A percentile compares a stretch with the other conserved stretches of the same genome.
These are phyloP conservation scores for Amanita muscaria DNA, from an alignment of 768 basidiomycete species.

Conservation along the genomic window DNA sequence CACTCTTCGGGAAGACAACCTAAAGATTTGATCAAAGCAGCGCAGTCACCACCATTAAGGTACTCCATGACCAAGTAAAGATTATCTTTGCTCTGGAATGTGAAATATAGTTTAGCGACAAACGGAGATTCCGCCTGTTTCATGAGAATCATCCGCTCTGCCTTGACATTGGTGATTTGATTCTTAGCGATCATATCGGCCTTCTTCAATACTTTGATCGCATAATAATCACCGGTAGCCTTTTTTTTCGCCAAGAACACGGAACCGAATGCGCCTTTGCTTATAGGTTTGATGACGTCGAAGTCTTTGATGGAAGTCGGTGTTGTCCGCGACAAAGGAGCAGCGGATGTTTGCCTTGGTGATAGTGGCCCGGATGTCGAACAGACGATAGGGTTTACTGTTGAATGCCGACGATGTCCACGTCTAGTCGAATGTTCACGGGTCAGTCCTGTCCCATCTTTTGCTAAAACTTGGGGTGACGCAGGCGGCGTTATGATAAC, in stretches of 20 bases:
- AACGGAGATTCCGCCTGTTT: constrained; percentile 98
- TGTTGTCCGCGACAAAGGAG: constrained; percentile 68
- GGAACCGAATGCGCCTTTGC: constrained; percentile 96
- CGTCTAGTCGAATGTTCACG: constrained; percentile 45
- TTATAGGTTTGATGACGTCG: constrained; percentile 98
- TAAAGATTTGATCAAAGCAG: constrained; percentile 92
- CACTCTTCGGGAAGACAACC: constrained; percentile 93
- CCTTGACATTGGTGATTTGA: constrained; percentile 99
- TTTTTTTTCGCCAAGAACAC: constrained; percentile 99
- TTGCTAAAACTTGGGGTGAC: constrained; percentile 52
- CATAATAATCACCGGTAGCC: constrained; percentile 95
- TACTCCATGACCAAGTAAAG: constrained; percentile 99
- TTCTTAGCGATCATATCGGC: constrained; percentile 99
- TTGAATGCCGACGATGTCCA: constrained; percentile 65
- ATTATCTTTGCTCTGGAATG: constrained; percentile 99
- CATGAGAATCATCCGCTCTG: constrained; percentile 99
- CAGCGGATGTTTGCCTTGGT: constrained; percentile 74
- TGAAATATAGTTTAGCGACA: constrained; percentile 95
- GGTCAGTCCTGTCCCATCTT: constrained; percentile 29
- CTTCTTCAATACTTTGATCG: constrained; percentile 99
- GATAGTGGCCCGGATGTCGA: constrained; percentile 63
- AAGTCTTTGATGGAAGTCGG: constrained; percentile 97
- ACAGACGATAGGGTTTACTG: constrained; percentile 51
- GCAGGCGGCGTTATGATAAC: constrained; percentile 67
- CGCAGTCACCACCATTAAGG: constrained; percentile 96